phyloP scores from a whole-genome alignment of 805 yeast genomes.

The Metschnikowia rubicola region DNA sequence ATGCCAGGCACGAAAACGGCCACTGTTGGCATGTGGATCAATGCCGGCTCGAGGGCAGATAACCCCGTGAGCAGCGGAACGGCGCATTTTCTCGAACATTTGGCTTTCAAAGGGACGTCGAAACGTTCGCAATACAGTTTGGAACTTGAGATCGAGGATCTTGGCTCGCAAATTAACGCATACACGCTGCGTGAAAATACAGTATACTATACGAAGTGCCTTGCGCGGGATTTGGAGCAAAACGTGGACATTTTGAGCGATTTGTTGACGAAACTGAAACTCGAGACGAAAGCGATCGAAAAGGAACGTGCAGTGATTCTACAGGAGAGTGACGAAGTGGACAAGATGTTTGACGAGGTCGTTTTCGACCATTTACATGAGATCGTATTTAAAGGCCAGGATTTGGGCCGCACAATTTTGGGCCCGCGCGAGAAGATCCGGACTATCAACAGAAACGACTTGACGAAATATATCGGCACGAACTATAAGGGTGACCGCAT shows the following conservation, averaged over 20 bases:
- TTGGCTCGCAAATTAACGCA: conserved; percentile 97
- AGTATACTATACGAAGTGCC: conserved; percentile 89
- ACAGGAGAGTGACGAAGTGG: conserved; percentile 96
- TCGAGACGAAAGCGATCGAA: conserved; percentile 83
- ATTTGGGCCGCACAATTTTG: conserved; percentile 91
- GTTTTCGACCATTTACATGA: conserved; percentile 96
- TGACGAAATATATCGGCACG: conserved; percentile 71
- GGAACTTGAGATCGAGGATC: conserved; percentile 91
- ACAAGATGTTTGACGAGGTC: conserved; percentile 97
- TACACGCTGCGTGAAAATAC: conserved; percentile 97
- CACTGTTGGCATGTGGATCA: conserved; percentile 97
- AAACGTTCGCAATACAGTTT: conserved; percentile 75
- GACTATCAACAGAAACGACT: conserved; percentile 71
- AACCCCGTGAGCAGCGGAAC: conserved; percentile 83
- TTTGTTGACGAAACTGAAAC: conserved; percentile 78
- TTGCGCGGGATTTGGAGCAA: conserved; percentile 74
- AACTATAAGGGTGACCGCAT: conserved; percentile 95
- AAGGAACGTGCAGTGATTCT: conserved; percentile 95
- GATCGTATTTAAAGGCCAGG: conserved; percentile 84
- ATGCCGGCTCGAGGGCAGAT: conserved; percentile 98
- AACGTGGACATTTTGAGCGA: conserved; percentile 88
- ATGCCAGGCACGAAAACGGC: conserved; percentile 90
- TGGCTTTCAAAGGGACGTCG: conserved; percentile 93
- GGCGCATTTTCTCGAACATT: conserved; percentile 95
- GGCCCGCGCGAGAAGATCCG: conserved; percentile 91